Evolutionary conservation across 352 stramenopile species (phyloP).

Genomic region (Phytophthora sojae): DNA sequence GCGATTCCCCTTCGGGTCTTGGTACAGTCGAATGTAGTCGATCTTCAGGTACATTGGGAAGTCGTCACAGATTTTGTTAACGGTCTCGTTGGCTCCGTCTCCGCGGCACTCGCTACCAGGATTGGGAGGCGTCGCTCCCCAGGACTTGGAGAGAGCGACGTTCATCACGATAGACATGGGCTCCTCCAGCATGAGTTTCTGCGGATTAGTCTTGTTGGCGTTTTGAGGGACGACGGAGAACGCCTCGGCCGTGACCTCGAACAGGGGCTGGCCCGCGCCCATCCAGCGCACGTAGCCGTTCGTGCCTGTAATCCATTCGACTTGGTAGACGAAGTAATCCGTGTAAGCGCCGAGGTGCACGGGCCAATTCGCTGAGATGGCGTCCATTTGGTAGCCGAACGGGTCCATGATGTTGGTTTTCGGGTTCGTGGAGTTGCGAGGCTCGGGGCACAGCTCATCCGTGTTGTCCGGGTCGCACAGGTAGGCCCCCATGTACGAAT

Average conservation of each 20-base stretch:
- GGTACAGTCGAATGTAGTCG: conserved; percentile 90
- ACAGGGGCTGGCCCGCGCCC: conserved; percentile 55
- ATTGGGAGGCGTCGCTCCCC: conserved; percentile 50
- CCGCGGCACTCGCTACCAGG: conserved; percentile 34
- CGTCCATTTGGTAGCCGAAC: conserved; percentile 86
- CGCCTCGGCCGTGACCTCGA: conserved; percentile 60
- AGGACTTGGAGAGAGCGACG: conserved; percentile 50
- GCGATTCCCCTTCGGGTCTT: conserved; percentile 43
- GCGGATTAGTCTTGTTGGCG: conserved; percentile 52
- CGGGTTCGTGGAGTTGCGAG: conserved; percentile 39
- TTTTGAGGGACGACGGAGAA: conserved; percentile 61
- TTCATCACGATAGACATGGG: conserved; percentile 71
- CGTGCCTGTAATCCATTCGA: conserved; percentile 78
- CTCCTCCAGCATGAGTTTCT: conserved; percentile 52
- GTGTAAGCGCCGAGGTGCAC: conserved; percentile 68
- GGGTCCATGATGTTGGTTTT: conserved; percentile 56
- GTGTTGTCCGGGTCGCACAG: conserved; percentile 68
- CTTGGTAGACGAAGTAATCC: conserved; percentile 66
- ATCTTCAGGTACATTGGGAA: conserved; percentile 76
- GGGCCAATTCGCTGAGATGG: conserved; percentile 80
- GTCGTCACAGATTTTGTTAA: conserved; percentile 51
- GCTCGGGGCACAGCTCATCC: conserved; percentile 35
- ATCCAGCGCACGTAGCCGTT: conserved; percentile 77
- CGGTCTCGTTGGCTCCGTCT: conserved; percentile 24
- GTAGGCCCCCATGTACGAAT: conserved; percentile 68